Base-by-base conservation (phyloP, 2,329 filamentous ascomycete species). In the Xylaria sp. region DNA sequence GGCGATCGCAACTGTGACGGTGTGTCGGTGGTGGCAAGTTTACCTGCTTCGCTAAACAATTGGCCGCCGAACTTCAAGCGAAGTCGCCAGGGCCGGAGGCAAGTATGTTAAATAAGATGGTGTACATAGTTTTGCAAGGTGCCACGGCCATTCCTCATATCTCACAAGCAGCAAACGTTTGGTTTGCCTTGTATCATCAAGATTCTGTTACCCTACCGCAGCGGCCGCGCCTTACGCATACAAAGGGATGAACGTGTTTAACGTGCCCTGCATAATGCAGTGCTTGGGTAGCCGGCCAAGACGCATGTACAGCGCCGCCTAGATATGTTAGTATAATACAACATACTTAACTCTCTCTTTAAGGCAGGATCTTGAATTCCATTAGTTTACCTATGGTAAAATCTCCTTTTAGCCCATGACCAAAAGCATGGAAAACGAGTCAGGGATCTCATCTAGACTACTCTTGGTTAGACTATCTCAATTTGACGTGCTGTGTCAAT, bases 211-310 rank as follows among this genome's bases (percentile, higher is more conserved):
- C 63, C 65, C 65, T 54, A 5, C 26, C 65, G 49, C 53, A 49
- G 51, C 40, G 51, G 53, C 40, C 49, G 40, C 38, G 60, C 59
- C 54, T 36, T 59, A 51, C 63, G 31, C 10, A 63, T 28, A 57
- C 53, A 60, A 44, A 53, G 44, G 5, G 13, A 58, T 33, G 49
- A 53, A 57, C 31, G 56, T 28, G 64, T 69, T 60, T 67, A 65
- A 67, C 64, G 59, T 67, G 60, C 64, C 60, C 61, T 69, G 67
- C 67, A 69, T 69, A 49, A 69, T 69, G 67, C 64, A 63, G 26
- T 59, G 59, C 36, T 38, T 69, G 48, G 42, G 49, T 63, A 20
- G 49, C 53, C 33, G 28, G 56, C 56, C 36, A 44, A 46, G 57
- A 66, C 49, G 58, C 40, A 54, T 60, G 49, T 42, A 26, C 31